These are phyloP conservation scores for Ceratobasidium sp. DNA, from an alignment of 1,284 basidiomycete species.

Conservation along the genomic window DNA sequence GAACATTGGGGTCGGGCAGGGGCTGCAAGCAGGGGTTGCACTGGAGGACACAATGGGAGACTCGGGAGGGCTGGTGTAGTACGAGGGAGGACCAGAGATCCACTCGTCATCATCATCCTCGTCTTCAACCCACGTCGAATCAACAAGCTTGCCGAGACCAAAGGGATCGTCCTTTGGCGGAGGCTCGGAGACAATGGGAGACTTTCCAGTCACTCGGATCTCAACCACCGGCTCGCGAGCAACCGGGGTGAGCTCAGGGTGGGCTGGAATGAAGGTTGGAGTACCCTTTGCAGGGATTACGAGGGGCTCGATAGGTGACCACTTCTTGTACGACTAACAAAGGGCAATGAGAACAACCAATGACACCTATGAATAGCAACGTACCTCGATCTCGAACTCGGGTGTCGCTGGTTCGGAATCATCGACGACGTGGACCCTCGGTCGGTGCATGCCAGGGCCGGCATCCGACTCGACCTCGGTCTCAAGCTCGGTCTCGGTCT, in stretches of 20 bases:
- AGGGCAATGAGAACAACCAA: background rate
- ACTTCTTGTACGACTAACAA: conserved; percentile 32
- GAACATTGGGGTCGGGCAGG: conserved; percentile 17
- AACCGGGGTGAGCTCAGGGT: conserved; percentile 33
- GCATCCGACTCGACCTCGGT: conserved; percentile 38
- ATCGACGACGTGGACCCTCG: conserved; percentile 24
- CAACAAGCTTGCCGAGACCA: conserved; percentile 30
- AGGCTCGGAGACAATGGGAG: background rate
- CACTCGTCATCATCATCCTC: conserved; percentile 41
- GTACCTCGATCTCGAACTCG: conserved; percentile 35
- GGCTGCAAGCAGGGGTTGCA: conserved; percentile 19
- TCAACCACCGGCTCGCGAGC: conserved; percentile 4
- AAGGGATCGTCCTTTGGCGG: conserved; percentile 12
- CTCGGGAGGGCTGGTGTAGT: conserved; percentile 38
- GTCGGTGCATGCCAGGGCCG: conserved; percentile 23
- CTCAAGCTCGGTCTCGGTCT: conserved; percentile 36
- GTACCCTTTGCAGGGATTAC: conserved; percentile 15
- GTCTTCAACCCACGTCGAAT: conserved; percentile 18
- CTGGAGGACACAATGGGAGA: conserved; percentile 4
- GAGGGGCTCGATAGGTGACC: conserved; percentile 18
- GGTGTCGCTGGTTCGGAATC: conserved; percentile 28
- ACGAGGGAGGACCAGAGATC: conserved; percentile 36
- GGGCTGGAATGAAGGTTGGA: conserved; percentile 16
- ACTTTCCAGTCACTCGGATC: conserved; percentile 5
- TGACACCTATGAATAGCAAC: background rate